These are phyloP conservation scores for Sphaerostilbella broomeana DNA, from an alignment of 2,329 filamentous ascomycete genomes.

Conservation along the genomic window DNA sequence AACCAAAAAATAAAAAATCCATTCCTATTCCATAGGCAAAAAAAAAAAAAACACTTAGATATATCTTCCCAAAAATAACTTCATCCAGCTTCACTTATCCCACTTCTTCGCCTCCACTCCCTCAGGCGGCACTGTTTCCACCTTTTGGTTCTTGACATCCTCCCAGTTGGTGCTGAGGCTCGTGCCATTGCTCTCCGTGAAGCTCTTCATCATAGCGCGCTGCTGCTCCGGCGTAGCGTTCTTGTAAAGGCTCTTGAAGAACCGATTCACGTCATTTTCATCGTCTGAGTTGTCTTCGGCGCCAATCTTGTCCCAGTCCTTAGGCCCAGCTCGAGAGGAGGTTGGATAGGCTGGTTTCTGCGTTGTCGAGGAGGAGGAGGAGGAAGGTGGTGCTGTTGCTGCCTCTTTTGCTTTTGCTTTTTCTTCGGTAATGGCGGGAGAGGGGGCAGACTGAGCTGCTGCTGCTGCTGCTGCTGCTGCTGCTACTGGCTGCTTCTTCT, in stretches of 20 bases:
- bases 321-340: conserved; percentile 74
- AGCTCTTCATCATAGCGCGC: conserved; percentile 97
- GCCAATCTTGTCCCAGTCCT: conserved; percentile 83
- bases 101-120: conserved; percentile 73
- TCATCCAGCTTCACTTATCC: conserved; percentile 26
- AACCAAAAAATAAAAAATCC: no score
- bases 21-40: no score
- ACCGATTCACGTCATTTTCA: conserved; percentile 62
- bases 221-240: conserved; percentile 69
- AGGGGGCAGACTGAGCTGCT: neutral
- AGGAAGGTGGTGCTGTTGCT: no score
- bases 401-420: conserved; percentile 3
- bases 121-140: conserved; percentile 68
- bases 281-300: conserved; percentile 43
- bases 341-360: conserved; percentile 70
- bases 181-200: conserved; percentile 87
- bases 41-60: no score
- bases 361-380: no score
- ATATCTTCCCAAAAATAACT: no score
- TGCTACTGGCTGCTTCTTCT: conserved; percentile 16
- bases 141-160: conserved; percentile 65
- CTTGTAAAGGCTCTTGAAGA: conserved; percentile 88
- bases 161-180: conserved; percentile 87
- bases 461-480: conserved; percentile 5
- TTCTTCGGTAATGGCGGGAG: neutral